Conservation (phyloP, 2,329 filamentous ascomycete species). For the Emydomyces testavorans region DNA sequence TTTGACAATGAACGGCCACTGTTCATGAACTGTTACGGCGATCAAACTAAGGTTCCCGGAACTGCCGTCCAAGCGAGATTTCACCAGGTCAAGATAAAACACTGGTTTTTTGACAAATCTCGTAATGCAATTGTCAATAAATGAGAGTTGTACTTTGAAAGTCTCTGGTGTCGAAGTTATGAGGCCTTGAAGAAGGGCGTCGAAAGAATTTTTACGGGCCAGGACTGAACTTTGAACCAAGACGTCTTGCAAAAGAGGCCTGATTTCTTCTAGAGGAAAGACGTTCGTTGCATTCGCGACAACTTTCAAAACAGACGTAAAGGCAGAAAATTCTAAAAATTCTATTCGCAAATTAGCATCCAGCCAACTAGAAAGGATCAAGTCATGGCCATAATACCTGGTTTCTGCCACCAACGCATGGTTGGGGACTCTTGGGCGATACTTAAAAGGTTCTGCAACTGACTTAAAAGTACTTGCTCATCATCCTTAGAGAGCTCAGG, state of each 20-base stretch:
- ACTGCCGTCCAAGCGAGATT: conserved; percentile 27
- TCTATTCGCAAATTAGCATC: conserved; percentile 15
- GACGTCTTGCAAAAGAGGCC: conserved; percentile 26
- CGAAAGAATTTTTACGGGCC: conserved; percentile 26
- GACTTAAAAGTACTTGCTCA: conserved; percentile 51
- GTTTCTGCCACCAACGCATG: conserved; percentile 83
- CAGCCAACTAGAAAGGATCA: background rate
- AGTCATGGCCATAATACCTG: conserved; percentile 31
- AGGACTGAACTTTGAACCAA: conserved; percentile 31
- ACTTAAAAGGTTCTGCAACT: conserved; percentile 68
- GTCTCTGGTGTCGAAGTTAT: conserved; percentile 24
- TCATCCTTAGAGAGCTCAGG: conserved; percentile 36
- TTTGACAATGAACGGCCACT: conserved; percentile 58
- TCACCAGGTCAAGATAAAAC: conserved; percentile 56
- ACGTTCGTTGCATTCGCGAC: conserved; percentile 24
- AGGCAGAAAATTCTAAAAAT: conserved; percentile 34
- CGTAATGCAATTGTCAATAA: conserved; percentile 71
- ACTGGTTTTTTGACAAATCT: conserved; percentile 66
- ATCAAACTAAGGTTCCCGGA: conserved; percentile 49
- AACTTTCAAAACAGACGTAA: conserved; percentile 33
- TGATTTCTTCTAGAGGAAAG: conserved; percentile 26
- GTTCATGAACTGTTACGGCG: conserved; percentile 59
- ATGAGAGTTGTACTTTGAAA: conserved; percentile 46
- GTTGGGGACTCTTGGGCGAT: conserved; percentile 70
- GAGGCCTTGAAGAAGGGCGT: conserved; percentile 31